Evolutionary conservation across 1,284 basidiomycete genomes (phyloP).

Genomic region (Microbotryum violaceum): DNA sequence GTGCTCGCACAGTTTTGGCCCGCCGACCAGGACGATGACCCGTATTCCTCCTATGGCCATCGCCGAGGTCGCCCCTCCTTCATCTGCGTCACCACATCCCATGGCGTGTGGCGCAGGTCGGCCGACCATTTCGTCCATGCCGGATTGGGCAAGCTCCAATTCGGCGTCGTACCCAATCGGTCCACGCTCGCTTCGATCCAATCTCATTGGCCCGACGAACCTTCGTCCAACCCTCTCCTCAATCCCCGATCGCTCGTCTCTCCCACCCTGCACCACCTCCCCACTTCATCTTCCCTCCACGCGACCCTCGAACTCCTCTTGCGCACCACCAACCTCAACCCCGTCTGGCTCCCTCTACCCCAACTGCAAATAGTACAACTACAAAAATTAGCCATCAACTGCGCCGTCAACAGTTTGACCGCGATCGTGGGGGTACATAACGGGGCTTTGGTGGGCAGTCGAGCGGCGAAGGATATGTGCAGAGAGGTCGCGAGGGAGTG

Average conservation of each 20-base stretch:
- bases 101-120: conserved; percentile 54
- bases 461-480: conserved; percentile 30
- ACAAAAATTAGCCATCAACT: conserved; percentile 76
- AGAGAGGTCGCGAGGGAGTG: conserved; percentile 34
- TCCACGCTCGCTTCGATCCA: conserved; percentile 33
- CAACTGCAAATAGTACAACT: conserved; percentile 65
- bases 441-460: conserved; percentile 50
- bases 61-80: conserved; percentile 69
- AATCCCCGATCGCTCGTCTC: conserved; percentile 29
- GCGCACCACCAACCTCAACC: conserved; percentile 52
- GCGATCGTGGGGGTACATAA: conserved; percentile 74
- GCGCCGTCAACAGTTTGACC: conserved; percentile 79
- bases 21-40: conserved; percentile 18
- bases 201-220: conserved; percentile 4
- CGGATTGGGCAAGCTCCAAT: conserved; percentile 62
- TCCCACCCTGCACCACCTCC: conserved; percentile 53
- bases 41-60: conserved; percentile 42
- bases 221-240: conserved; percentile 31
- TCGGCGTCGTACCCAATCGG: conserved; percentile 72
- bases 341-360: conserved; percentile 61
- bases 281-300: conserved; percentile 50
- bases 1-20: conserved; percentile 64
- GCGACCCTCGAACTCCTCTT: conserved; percentile 61
- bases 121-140: conserved; percentile 57
- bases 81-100: conserved; percentile 73